These are phyloP conservation scores for Hirsutella minnesotensis DNA, from an alignment of 2,329 filamentous ascomycete genomes.

Conservation along the genomic window DNA sequence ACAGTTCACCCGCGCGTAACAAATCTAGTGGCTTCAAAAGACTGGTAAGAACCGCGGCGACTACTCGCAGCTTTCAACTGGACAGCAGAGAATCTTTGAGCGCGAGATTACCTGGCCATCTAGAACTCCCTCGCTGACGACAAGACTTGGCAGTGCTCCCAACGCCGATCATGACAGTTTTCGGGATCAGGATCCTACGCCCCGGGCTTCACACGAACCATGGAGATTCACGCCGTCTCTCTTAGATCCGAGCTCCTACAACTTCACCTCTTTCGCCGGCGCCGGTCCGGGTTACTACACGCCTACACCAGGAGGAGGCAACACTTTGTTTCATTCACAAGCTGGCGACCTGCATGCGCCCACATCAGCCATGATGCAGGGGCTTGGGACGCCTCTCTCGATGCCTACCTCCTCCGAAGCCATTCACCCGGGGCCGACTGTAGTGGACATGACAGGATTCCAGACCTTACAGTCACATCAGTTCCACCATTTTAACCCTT, in stretches of 20 bases:
- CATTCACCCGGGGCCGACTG: slow-evolving; percentile 45
- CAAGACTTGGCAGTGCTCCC: slow-evolving; percentile 8
- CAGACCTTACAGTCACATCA: slow-evolving; percentile 49
- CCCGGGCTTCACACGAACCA: slow-evolving; percentile 64
- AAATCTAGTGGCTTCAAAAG: slow-evolving; percentile 10
- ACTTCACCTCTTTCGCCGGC: slow-evolving; percentile 68
- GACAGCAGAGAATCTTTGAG: not conserved
- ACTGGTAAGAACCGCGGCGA: slow-evolving; percentile 14
- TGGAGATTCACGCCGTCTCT: slow-evolving; percentile 85
- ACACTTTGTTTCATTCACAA: slow-evolving; percentile 70
- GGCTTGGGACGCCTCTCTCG: slow-evolving; percentile 70
- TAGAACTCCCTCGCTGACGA: not conserved
- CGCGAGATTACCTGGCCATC: not conserved
- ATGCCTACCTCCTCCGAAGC: slow-evolving; percentile 57
- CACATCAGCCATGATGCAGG: slow-evolving; percentile 59
- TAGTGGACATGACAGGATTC: slow-evolving; percentile 58
- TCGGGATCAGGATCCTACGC: slow-evolving; percentile 69
- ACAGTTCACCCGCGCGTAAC: slow-evolving; percentile 14
- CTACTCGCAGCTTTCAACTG: too few species aligned
- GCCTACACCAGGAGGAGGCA: slow-evolving; percentile 70
- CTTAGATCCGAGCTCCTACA: slow-evolving; percentile 74
- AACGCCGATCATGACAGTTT: slow-evolving; percentile 24
- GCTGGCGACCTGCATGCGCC: slow-evolving; percentile 83
- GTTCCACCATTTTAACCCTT: slow-evolving; percentile 59
- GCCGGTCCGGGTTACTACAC: slow-evolving; percentile 79